phyloP scores from a whole-genome alignment of 768 basidiomycete genomes.

The Russula sp. region DNA sequence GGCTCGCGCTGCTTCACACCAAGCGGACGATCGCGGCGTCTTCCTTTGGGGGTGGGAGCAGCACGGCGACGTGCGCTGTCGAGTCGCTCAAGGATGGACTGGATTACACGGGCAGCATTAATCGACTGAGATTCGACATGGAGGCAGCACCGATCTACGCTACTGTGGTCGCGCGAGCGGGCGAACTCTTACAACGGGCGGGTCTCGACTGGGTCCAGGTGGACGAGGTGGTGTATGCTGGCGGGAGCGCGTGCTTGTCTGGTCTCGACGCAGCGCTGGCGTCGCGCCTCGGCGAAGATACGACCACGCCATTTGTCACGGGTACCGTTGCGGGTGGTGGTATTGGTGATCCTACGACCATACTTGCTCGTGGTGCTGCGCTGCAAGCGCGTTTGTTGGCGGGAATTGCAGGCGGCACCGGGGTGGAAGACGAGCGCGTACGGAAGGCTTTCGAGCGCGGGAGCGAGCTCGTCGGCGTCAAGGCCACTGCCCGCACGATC shows the following conservation, averaged over 20 bases:
- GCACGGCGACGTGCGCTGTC: slow-evolving; percentile 84
- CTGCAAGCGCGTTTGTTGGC: slow-evolving; percentile 66
- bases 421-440: slow-evolving; percentile 45
- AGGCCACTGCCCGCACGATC: slow-evolving; percentile 60
- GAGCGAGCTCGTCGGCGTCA: slow-evolving; percentile 44
- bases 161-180: slow-evolving; percentile 50
- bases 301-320: slow-evolving; percentile 62
- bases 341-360: slow-evolving; percentile 71
- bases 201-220: slow-evolving; percentile 62
- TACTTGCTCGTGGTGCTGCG: slow-evolving; percentile 74
- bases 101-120: slow-evolving; percentile 78
- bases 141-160: slow-evolving; percentile 56
- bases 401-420: slow-evolving; percentile 42
- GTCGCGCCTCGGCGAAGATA: slow-evolving; percentile 56
- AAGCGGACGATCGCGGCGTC: slow-evolving; percentile 90
- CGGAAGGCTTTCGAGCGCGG: slow-evolving; percentile 47
- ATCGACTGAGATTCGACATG: slow-evolving; percentile 48
- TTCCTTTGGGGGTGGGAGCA: slow-evolving; percentile 40
- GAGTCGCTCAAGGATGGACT: slow-evolving; percentile 92
- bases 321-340: slow-evolving; percentile 72
- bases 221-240: slow-evolving; percentile 78
- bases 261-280: slow-evolving; percentile 63
- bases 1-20: slow-evolving; percentile 89
- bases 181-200: slow-evolving; percentile 50
- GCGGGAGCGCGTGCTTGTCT: slow-evolving; percentile 70